Conservation (phyloP, 208 protist genomes). For the Trypanosoma melophagium region DNA sequence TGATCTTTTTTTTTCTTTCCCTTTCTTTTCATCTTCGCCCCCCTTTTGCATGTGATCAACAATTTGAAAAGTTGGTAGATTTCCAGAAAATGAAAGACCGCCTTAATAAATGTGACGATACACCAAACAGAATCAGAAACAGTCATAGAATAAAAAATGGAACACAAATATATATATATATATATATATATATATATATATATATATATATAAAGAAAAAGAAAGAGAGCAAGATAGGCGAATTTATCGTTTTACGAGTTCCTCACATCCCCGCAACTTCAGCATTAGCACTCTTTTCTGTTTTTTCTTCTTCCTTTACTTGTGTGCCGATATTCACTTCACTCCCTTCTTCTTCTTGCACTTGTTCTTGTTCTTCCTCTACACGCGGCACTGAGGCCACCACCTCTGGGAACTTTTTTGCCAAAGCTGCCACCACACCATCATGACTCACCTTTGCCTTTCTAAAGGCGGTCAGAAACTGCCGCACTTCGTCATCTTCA, state of each 20-base stretch:
- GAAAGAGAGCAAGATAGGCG: neutral
- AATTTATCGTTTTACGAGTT: neutral
- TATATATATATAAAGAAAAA: neutral
- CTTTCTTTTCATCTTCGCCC: too few relatives aligned
- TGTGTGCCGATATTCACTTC: neutral
- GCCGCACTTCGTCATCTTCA: conserved; percentile 35
- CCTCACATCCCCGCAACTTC: neutral
- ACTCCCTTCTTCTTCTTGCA: neutral
- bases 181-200: neutral
- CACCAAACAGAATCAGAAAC: too few relatives aligned
- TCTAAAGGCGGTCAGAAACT: conserved; percentile 32
- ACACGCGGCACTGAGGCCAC: neutral
- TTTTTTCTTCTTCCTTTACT: conserved; percentile 4
- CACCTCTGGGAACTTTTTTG: conserved; percentile 36
- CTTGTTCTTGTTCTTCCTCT: conserved; percentile 9
- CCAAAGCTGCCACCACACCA: conserved; percentile 29
- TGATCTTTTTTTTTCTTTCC: too few relatives aligned
- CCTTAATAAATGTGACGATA: too few relatives aligned
- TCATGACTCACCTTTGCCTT: conserved; percentile 28
- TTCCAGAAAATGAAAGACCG: too few relatives aligned
- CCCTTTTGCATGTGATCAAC: too few relatives aligned
- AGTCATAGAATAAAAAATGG: neutral
- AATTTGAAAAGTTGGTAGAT: too few relatives aligned
- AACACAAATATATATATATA: neutral
- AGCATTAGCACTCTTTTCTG: neutral